Evolutionary conservation across 495 filamentous ascomycete genomes (phyloP), one percentile per base, ranked within the genome.

Genomic region (Penicillium subrubescens): DNA sequence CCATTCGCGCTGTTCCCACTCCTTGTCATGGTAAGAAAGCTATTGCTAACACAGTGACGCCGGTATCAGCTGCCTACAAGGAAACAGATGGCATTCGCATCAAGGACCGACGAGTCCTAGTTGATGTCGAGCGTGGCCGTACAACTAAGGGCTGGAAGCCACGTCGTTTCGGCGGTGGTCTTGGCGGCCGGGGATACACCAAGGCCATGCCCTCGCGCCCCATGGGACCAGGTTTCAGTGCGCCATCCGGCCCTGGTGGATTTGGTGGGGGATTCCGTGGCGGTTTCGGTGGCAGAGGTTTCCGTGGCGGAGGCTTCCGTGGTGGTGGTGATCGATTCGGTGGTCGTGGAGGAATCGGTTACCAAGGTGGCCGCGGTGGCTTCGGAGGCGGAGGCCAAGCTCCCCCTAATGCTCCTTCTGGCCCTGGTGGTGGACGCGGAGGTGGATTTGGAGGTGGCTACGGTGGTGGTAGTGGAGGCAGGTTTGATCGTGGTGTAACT

Each of bases 81-180:
- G 90, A 91, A 74, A 90, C 88, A 75, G 95, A 97, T 85, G 92
- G 92, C 68, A 90, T 97, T 62, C 88, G 90, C 48, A 97, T 98
- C 80, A 96, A 91, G 75, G 94, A 94, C 68, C 88, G 95, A 67
- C 88, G 90, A 58, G 91, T 97, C 65, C 86, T 96, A 72, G 93
- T 99, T 62, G 95, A 99, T 77, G 94, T 97, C 55, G 95, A 99
- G 77, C 90, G 96, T 73, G 96, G 95, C 65, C 90, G 95, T 60
- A 97, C 95, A 39, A 92, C 97, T 51, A 91, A 91, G 71, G 93
- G 91, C 52, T 99, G 95, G 95, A 92, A 91, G 73, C 95, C 95
- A 59, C 88, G 91, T 57, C 92, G 95, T 39, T 90, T 94, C 48
- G 95, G 94, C 59, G 95, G 95, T 68, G 96, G 96, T 33, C 84